A percentile compares a stretch with the other conserved stretches of the same genome.
Evolutionary conservation across 805 yeast species (phyloP).

Genomic region (Candida fluviatilis): DNA sequence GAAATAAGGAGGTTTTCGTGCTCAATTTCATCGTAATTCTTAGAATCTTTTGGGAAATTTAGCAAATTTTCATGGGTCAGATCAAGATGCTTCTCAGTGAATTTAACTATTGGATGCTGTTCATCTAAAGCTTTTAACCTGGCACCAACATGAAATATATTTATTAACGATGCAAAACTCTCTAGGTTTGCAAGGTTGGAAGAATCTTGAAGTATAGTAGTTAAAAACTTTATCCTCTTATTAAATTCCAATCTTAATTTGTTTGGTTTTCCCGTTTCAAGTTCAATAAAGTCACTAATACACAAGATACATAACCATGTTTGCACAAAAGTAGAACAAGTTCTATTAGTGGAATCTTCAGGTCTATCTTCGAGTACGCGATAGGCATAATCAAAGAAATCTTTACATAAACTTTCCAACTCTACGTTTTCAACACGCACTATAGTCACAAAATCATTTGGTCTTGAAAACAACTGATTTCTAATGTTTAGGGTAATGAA

Average conservation of each 20-base stretch:
- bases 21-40: slow-evolving; percentile 10
- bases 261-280: slow-evolving; percentile 23
- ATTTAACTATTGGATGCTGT: slow-evolving; percentile 25
- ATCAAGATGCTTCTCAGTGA: slow-evolving; percentile 29
- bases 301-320: slow-evolving; percentile 33
- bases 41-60: slow-evolving; percentile 11
- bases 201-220: slow-evolving; percentile 25
- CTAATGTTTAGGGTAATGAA: slow-evolving; percentile 28
- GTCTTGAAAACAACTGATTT: slow-evolving; percentile 34
- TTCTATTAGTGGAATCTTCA: slow-evolving; percentile 4
- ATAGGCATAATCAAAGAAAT: slow-evolving; percentile 28
- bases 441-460: slow-evolving; percentile 28
- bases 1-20: slow-evolving; percentile 23
- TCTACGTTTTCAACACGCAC: slow-evolving; percentile 17
- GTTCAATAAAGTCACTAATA: slow-evolving; percentile 31
- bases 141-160: slow-evolving; percentile 33
- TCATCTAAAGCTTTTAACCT: slow-evolving; percentile 16
- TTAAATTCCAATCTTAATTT: slow-evolving; percentile 31
- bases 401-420: slow-evolving; percentile 21
- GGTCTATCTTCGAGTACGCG: slow-evolving; percentile 25
- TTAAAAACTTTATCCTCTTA: slow-evolving; percentile 31
- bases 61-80: slow-evolving; percentile 22
- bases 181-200: slow-evolving; percentile 23
- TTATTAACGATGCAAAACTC: slow-evolving; percentile 31
- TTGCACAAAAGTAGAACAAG: slow-evolving; percentile 19